phyloP scores from a whole-genome alignment of 164 flowering plant genomes.

The Nymphaea thermarum region DNA sequence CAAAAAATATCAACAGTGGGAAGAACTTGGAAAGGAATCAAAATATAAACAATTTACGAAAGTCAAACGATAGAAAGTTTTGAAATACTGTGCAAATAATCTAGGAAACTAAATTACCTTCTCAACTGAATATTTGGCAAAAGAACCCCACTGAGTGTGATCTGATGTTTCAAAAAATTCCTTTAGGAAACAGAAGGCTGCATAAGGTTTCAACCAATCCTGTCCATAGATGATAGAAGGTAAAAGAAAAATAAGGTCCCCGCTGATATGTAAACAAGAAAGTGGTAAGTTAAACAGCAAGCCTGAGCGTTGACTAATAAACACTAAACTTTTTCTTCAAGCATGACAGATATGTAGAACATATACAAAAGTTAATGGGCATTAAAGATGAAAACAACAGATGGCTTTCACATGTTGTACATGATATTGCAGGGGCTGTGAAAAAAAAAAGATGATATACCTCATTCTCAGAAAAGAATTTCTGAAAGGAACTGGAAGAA shows the following conservation, averaged over 20 bases:
- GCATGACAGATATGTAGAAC: too few species aligned
- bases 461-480: conserved; percentile 79
- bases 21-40: too few species aligned
- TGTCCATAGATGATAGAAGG: conserved; percentile 6
- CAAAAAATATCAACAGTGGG: neutral
- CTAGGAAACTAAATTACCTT: conserved; percentile 33
- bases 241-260: too few species aligned
- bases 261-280: too few species aligned
- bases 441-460: conserved; percentile 16
- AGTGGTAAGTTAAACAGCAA: too few species aligned
- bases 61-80: too few species aligned
- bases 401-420: neutral
- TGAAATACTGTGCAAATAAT: too few species aligned
- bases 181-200: conserved; percentile 88
- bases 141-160: conserved; percentile 96
- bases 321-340: too few species aligned
- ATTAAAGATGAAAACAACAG: too few species aligned
- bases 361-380: too few species aligned
- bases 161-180: conserved; percentile 98
- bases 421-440: neutral
- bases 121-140: conserved; percentile 51
- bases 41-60: too few species aligned
- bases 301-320: neutral
- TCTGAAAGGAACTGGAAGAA: conserved; percentile 55
- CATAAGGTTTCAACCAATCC: conserved; percentile 98